phyloP scores from a whole-genome alignment of 495 filamentous ascomycete species.

The Penicillium coprophilum region DNA sequence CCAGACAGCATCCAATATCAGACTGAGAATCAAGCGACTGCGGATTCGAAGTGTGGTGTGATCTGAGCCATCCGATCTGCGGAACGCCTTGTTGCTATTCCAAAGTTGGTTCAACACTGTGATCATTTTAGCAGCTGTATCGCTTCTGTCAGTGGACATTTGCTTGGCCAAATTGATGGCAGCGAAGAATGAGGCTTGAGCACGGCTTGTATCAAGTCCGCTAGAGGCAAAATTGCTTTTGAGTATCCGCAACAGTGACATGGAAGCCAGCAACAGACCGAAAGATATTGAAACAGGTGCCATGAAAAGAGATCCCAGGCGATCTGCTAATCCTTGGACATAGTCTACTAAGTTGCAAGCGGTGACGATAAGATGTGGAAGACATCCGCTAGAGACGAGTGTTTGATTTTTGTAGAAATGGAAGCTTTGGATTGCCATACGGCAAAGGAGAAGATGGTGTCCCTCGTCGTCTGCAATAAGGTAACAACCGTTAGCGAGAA shows the following conservation, averaged over 20 bases:
- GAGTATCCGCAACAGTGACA: conserved; percentile 40
- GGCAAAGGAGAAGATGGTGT: conserved; percentile 34
- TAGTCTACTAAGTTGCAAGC: conserved; percentile 40
- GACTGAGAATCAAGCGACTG: conserved; percentile 42
- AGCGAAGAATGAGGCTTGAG: conserved; percentile 33
- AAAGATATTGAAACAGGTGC: conserved; percentile 35
- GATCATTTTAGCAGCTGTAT: conserved; percentile 36
- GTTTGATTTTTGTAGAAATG: conserved; percentile 46
- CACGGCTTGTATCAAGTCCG: conserved; percentile 35
- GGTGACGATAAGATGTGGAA: conserved; percentile 34
- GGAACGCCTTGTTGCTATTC: conserved; percentile 49
- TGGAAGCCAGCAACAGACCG: conserved; percentile 35
- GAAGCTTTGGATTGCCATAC: conserved; percentile 41
- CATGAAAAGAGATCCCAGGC: conserved; percentile 24
- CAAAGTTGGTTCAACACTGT: conserved; percentile 41
- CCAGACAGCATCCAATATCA: conserved; percentile 48
- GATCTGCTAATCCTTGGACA: conserved; percentile 26
- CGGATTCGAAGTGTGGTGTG: conserved; percentile 43
- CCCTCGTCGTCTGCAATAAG: conserved; percentile 30
- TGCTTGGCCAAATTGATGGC: conserved; percentile 42
- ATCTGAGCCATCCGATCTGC: conserved; percentile 39
- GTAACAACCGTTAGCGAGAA: background rate
- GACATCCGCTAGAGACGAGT: conserved; percentile 28
- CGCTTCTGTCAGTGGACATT: conserved; percentile 40
- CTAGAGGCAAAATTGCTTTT: conserved; percentile 31